Evolutionary conservation across 2,329 filamentous ascomycete genomes (phyloP), one percentile per base, ranked within the genome.

Genomic region (Sclerotinia spermophila): DNA sequence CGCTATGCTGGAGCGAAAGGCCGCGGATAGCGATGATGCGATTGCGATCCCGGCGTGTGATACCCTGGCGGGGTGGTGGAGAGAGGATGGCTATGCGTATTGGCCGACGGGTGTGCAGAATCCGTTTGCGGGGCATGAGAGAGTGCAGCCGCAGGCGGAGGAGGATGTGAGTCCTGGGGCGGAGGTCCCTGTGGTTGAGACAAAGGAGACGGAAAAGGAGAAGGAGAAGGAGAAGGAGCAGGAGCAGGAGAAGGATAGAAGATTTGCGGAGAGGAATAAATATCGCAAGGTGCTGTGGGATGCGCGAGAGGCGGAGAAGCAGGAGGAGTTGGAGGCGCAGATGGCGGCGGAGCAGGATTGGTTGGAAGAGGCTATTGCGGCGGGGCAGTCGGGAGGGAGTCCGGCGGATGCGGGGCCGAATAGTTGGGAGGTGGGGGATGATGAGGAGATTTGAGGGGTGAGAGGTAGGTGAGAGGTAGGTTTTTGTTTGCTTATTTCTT

Each of bases 271-370:
- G n/a, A n/a, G n/a, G n/a, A n/a, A n/a, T n/a, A n/a, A n/a, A n/a
- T n/a, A n/a, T n/a, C n/a, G n/a, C n/a, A n/a, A n/a, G n/a, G n/a
- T n/a, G n/a, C n/a, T n/a, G n/a, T n/a, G n/a, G n/a, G n/a, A n/a
- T n/a, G n/a, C n/a, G n/a, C n/a, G n/a, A n/a, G n/a, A 44, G 0
- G 42, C 17, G 0, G 5, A n/a, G 4, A 24, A 13, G 1, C 24
- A 51, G 11, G 24, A 27, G 2, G 24, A 27, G 5, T 11, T 24
- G 38, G 33, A 33, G 24, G n/a, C 35, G 21, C 17, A n/a, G 5
- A 7, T 35, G 10, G 55, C 19, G 2, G 6, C 24, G 21, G 33
- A n/a, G 33, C 19, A 33, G 56, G 21, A 38, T n/a, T n/a, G n/a
- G n/a, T n/a, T n/a, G n/a, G n/a, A n/a, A n/a, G n/a, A n/a, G n/a